These are phyloP conservation scores for Venturia oleaginea DNA, from an alignment of 2,329 filamentous ascomycete species.

Conservation along the genomic window DNA sequence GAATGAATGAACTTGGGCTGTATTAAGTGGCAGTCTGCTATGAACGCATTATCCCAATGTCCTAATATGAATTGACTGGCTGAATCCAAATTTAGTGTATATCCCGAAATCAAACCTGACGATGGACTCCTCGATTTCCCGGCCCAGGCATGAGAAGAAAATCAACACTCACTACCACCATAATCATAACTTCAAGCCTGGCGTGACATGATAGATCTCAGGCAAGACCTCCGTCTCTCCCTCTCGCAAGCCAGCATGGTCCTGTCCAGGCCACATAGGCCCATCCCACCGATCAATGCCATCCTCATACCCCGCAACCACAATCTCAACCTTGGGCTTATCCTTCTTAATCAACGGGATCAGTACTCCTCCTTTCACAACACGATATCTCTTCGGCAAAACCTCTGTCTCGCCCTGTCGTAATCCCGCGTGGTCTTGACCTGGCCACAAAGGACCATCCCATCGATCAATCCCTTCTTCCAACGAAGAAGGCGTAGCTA, in stretches of 20 bases:
- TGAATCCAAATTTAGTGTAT: background rate
- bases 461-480: background rate
- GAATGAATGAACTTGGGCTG: background rate
- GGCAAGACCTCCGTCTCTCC: background rate
- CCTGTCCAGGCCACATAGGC: conserved; percentile 18
- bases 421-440: background rate
- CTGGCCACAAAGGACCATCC: background rate
- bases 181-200: background rate
- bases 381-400: background rate
- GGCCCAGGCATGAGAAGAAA: background rate
- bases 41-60: background rate
- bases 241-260: background rate
- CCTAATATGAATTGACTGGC: background rate
- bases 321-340: background rate
- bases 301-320: conserved; percentile 21
- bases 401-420: background rate
- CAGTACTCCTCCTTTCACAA: background rate
- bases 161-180: background rate
- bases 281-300: conserved; percentile 23
- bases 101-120: background rate
- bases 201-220: background rate
- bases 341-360: background rate
- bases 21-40: background rate
- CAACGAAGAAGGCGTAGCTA: background rate
- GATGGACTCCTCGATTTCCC: background rate